Conservation (phyloP, 345 rosid species). For the Chamaenerion angustifolium region DNA sequence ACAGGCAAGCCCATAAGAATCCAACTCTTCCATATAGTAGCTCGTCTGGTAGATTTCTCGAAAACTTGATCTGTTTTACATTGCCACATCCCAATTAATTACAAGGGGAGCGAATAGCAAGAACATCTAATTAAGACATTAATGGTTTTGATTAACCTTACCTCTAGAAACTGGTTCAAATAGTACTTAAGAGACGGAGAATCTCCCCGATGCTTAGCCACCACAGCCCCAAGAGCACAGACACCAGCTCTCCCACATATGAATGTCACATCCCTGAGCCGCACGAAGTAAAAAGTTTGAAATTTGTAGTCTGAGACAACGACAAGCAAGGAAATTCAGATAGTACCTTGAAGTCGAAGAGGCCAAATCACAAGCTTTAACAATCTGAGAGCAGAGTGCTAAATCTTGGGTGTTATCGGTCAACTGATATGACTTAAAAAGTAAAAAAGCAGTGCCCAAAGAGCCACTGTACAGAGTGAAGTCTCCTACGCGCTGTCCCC, state of each 20-base stretch:
- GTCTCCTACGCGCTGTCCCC: constrained; percentile 35
- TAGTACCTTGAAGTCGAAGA: constrained; percentile 36
- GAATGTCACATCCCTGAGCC: constrained; percentile 37
- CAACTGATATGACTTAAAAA: constrained; percentile 37
- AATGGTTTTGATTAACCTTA: constrained; percentile 5
- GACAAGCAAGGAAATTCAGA: too few species aligned
- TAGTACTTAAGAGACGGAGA: constrained; percentile 22
- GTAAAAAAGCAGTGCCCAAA: constrained; percentile 50
- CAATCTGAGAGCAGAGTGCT: constrained; percentile 34
- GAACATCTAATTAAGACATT: not conserved
- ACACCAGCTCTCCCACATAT: constrained; percentile 63
- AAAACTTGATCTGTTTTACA: constrained; percentile 30
- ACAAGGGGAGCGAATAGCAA: not conserved
- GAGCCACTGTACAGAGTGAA: constrained; percentile 40
- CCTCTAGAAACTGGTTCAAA: constrained; percentile 38
- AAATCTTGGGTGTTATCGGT: constrained; percentile 36
- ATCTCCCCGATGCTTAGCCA: constrained; percentile 41
- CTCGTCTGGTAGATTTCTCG: constrained; percentile 37
- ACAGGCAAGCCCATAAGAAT: constrained; percentile 52
- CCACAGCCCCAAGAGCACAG: constrained; percentile 59
- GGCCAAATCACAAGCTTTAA: constrained; percentile 50
- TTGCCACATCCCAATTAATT: not conserved
- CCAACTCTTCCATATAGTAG: constrained; percentile 54
- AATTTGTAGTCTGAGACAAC: too few species aligned
- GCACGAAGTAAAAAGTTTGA: not conserved